These are phyloP conservation scores for Colletotrichum lindemuthianum DNA, from an alignment of 2,329 filamentous ascomycete genomes.

Conservation along the genomic window DNA sequence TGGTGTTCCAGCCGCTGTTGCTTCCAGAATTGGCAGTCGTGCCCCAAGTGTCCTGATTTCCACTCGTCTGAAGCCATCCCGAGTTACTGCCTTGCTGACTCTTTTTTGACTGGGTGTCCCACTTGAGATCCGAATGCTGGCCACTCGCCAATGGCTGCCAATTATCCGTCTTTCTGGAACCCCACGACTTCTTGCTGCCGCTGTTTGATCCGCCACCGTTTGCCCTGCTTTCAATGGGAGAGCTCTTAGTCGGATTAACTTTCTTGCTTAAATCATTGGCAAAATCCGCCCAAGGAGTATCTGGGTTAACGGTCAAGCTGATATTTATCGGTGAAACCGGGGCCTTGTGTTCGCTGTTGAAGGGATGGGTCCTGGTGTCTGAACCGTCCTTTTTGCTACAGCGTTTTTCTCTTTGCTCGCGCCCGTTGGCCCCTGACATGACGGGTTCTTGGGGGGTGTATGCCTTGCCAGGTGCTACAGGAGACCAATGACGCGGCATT, in stretches of 20 bases:
- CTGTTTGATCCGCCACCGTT: slow-evolving; percentile 27
- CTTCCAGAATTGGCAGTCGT: slow-evolving; percentile 21
- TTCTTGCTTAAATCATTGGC: slow-evolving; percentile 21
- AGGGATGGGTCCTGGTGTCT: slow-evolving; percentile 2
- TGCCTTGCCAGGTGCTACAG: slow-evolving; percentile 12
- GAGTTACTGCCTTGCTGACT: slow-evolving; percentile 10
- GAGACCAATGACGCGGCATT: slow-evolving; percentile 19
- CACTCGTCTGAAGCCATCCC: slow-evolving; percentile 2
- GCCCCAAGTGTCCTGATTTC: slow-evolving; percentile 24
- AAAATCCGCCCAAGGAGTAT: slow-evolving; percentile 32
- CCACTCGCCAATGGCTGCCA: slow-evolving; percentile 19
- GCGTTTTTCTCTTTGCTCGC: slow-evolving; percentile 37
- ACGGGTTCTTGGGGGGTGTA: slow-evolving; percentile 14
- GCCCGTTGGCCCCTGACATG: slow-evolving; percentile 27
- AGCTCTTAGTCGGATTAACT: slow-evolving; percentile 15
- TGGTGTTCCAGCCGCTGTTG: slow-evolving; percentile 28
- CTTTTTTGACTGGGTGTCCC: slow-evolving; percentile 11
- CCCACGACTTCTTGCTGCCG: slow-evolving; percentile 33
- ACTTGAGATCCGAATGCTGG: slow-evolving; percentile 31
- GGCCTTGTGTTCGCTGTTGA: slow-evolving; percentile 5
- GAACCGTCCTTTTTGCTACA: neutral
- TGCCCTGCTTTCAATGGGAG: slow-evolving; percentile 8
- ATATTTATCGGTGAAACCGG: slow-evolving; percentile 31
- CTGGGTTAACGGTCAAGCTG: slow-evolving; percentile 31
- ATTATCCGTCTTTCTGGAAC: slow-evolving; percentile 27